Evolutionary conservation across 2,329 filamentous ascomycete genomes (phyloP).

Genomic region (Verticillium alfalfae): DNA sequence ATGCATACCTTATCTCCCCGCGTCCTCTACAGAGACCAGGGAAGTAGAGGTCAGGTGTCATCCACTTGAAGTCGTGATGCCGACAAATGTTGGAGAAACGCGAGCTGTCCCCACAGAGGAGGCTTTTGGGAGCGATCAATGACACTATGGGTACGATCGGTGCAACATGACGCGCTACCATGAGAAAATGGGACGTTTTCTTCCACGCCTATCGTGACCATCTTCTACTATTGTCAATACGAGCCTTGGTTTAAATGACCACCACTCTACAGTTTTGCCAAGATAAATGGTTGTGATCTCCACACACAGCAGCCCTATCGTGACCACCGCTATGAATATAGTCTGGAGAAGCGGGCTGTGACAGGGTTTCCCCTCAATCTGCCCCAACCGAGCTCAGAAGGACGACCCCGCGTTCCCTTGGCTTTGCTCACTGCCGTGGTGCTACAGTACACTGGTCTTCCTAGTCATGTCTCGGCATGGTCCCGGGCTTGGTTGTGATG

Average conservation of each 20-base stretch:
- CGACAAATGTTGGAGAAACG: neutral
- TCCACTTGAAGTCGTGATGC: neutral
- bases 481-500: neutral
- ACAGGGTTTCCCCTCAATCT: neutral
- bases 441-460: no score
- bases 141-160: neutral
- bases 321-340: neutral
- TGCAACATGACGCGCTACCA: neutral
- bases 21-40: neutral
- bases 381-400: neutral
- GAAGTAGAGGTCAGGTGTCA: neutral
- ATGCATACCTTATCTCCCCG: neutral
- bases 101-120: neutral
- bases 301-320: neutral
- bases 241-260: neutral
- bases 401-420: neutral
- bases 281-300: neutral
- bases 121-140: neutral
- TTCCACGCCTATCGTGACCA: neutral
- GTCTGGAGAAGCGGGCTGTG: neutral
- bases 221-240: neutral
- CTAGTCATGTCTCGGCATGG: neutral
- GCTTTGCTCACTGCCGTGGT: neutral
- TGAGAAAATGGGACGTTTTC: neutral
- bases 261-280: neutral